Base-by-base conservation (phyloP, 1,284 basidiomycete species). In the Austropuccinia psidii region DNA sequence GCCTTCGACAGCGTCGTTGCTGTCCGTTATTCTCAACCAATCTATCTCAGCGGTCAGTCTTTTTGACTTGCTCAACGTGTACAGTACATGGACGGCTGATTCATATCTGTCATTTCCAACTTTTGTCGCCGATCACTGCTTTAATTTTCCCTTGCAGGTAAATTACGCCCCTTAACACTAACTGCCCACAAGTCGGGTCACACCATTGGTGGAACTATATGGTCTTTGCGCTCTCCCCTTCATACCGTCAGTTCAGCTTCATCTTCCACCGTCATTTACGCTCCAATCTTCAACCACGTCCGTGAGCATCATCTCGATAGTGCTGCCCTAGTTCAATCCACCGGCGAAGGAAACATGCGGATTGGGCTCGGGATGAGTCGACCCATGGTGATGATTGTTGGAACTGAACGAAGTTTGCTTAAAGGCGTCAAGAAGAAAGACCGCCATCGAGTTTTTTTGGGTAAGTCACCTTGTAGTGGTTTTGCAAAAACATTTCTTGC, bases 131-230 rank as follows among this genome's bases (percentile, higher is more conserved):
- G n/a, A n/a, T 61, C 19, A 4, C 13, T 29, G 1, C 19, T 61
- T 61, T 68, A 76, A 75, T 29, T 39, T 77, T 24, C n/a, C 24
- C 58, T 27, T 69, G 43, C 79, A 91, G 91, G 90, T 58, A 91
- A 91, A 82, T 90, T 89, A 77, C 90, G 92, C 79, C 90, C 91
- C 65, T 84, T 98, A 76, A 95, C 95, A 0, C 89, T 99, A 75
- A 96, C 94, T 19, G 94, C 96, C 0, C 97, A 96, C 83, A 90
- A 91, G 76, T 91, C 93, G 13, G 96, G 96, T 0, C 94, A 98
- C 81, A 91, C 92, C 0, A 86, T 99, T 21, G 96, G 96, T 77
- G 96, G 95, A 61, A 93, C 94, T 1, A 90, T 99, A 76, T 98
- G 94, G 94, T 98, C 98, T 81, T 90, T 99, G 75, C 89, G 96